A percentile compares a stretch with the other conserved stretches of the same genome.
Evolutionary conservation across 139 green algal genomes (phyloP).

Genomic region (Pleodorina starrii): DNA sequence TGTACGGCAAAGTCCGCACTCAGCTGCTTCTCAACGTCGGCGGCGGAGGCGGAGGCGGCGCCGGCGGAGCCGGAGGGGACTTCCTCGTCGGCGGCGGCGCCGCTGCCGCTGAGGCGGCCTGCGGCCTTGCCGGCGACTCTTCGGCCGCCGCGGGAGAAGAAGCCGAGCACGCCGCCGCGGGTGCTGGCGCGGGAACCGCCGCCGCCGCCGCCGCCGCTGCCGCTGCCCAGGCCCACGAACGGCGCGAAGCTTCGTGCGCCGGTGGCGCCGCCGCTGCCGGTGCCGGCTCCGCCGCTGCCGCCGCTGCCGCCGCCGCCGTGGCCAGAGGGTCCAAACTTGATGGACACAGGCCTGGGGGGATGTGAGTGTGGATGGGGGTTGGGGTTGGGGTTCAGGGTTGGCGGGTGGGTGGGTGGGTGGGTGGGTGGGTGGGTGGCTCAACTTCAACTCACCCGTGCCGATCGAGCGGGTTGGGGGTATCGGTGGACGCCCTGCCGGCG

Average conservation of each 20-base stretch:
- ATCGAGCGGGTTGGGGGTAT: background rate
- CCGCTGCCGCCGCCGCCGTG: background rate
- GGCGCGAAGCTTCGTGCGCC: background rate
- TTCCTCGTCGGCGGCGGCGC: background rate
- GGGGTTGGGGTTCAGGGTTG: too few species aligned
- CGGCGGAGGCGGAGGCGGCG: too few species aligned
- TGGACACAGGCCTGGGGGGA: slow-evolving; percentile 9
- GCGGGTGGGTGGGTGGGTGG: background rate
- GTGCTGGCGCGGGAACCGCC: background rate
- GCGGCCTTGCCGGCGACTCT: background rate
- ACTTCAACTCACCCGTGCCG: slow-evolving; percentile 24
- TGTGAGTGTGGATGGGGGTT: background rate
- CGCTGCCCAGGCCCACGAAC: background rate
- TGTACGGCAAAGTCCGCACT: slow-evolving; percentile 23
- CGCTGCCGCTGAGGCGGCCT: background rate
- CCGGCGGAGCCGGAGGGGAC: too few species aligned
- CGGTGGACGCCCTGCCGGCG: too few species aligned
- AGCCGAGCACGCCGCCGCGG: background rate
- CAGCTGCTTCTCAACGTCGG: background rate
- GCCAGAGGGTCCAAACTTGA: background rate
- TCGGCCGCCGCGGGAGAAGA: background rate
- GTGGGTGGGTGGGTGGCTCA: background rate
- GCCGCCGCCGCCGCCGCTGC: background rate
- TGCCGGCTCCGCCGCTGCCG: background rate
- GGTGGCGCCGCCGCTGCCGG: background rate